Evolutionary conservation across 257 asterid species (phyloP).

Genomic region (Ballota nigra): DNA sequence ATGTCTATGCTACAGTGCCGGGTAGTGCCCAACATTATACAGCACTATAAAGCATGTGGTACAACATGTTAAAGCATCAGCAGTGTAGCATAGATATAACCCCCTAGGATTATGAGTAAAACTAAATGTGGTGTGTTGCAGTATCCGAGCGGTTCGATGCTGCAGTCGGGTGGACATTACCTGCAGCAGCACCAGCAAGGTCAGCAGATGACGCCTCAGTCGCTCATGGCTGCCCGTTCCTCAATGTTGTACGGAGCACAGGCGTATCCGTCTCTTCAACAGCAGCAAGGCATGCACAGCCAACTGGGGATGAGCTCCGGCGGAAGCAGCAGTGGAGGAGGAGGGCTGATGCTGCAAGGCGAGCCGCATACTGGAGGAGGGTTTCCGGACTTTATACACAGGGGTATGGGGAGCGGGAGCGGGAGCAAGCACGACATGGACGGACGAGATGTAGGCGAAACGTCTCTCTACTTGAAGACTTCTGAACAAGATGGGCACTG

Average conservation of each 20-base stretch:
- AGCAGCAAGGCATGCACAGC: slow-evolving; percentile 54
- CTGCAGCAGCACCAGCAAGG: slow-evolving; percentile 70
- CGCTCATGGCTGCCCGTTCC: slow-evolving; percentile 75
- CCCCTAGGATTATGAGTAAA: no score
- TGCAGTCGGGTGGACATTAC: slow-evolving; percentile 67
- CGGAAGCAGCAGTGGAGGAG: slow-evolving; percentile 33
- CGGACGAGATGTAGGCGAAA: slow-evolving; percentile 50
- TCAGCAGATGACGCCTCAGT: slow-evolving; percentile 70
- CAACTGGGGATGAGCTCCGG: slow-evolving; percentile 70
- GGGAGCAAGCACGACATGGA: slow-evolving; percentile 71
- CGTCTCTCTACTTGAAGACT: slow-evolving; percentile 53
- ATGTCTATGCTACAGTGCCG: no score
- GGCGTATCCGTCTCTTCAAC: slow-evolving; percentile 70
- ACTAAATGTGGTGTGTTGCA: slow-evolving; percentile 26
- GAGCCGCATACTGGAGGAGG: slow-evolving; percentile 54
- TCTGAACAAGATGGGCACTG: slow-evolving; percentile 50
- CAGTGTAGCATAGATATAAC: no score
- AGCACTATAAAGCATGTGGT: no score
- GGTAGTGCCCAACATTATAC: no score
- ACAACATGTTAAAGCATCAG: no score
- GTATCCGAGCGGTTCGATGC: slow-evolving; percentile 55
- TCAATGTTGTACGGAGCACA: slow-evolving; percentile 75
- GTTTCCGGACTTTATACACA: slow-evolving; percentile 45
- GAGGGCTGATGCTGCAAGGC: slow-evolving; percentile 74
- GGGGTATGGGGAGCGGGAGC: slow-evolving; percentile 37